Conservation (phyloP, 345 rosid genomes). For the Eucalyptus curtisii region DNA sequence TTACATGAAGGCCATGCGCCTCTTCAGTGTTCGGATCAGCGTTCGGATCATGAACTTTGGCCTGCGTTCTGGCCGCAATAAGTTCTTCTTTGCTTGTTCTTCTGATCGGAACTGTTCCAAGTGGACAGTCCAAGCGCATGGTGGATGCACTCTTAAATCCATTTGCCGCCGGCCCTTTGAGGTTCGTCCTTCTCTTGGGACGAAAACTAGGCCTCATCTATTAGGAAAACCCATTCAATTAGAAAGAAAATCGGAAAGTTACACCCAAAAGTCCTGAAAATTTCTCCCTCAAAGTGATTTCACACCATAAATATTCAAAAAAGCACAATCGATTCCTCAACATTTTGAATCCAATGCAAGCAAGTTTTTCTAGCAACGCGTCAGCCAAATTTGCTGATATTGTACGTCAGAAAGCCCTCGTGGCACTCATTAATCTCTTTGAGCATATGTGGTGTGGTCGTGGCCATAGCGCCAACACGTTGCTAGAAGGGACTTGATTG, state of each 20-base stretch:
- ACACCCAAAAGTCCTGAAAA: background rate
- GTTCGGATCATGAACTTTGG: background rate
- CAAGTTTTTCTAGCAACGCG: background rate
- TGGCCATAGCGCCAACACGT: background rate
- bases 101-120: slow-evolving; percentile 18
- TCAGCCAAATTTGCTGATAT: background rate
- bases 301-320: background rate
- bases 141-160: background rate
- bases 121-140: slow-evolving; percentile 13
- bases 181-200: background rate
- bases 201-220: slow-evolving; percentile 1
- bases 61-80: background rate
- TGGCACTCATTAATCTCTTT: background rate
- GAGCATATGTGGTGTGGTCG: background rate
- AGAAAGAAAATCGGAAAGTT: background rate
- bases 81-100: slow-evolving; percentile 12
- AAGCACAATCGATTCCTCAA: background rate
- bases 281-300: background rate
- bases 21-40: background rate
- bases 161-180: background rate
- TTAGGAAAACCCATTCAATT: background rate
- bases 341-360: background rate
- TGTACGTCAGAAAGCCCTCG: accelerated
- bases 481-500: background rate
- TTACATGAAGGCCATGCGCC: slow-evolving; percentile 1